Evolutionary conservation across 176 grass and related monocot species (phyloP).

Genomic region (Eragrostis curvula): DNA sequence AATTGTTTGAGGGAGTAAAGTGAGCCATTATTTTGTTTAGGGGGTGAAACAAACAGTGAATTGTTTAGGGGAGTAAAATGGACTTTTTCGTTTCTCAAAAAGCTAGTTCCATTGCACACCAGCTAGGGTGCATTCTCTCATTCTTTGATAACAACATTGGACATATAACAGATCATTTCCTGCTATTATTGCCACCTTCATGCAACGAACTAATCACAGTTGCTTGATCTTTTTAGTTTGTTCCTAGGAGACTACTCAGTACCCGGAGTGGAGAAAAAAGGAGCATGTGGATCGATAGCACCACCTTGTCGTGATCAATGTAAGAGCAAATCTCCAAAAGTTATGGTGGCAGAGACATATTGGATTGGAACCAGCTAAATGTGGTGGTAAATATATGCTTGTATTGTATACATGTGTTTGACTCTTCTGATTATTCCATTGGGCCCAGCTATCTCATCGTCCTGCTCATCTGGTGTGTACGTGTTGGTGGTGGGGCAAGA

Average conservation of each 20-base stretch:
- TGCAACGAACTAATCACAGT: background rate
- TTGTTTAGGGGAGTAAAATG: too few relatives aligned
- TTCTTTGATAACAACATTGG: background rate
- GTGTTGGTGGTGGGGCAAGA: slow-evolving; percentile 18
- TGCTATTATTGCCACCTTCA: slow-evolving; percentile 5
- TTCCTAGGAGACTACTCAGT: slow-evolving; percentile 16
- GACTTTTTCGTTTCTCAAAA: too few relatives aligned
- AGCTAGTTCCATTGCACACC: background rate
- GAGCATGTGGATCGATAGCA: slow-evolving; percentile 42
- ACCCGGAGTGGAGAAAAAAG: slow-evolving; percentile 13
- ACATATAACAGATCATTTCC: slow-evolving; percentile 5
- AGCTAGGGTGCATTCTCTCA: background rate
- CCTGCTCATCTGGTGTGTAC: slow-evolving; percentile 3
- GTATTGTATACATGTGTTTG: slow-evolving; percentile 32
- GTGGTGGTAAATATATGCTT: background rate
- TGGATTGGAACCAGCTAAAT: slow-evolving; percentile 30
- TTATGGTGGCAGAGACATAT: slow-evolving; percentile 9
- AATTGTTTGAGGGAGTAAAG: too few relatives aligned
- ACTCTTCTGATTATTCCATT: slow-evolving; percentile 26
- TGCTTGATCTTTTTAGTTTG: slow-evolving; percentile 25
- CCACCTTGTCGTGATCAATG: slow-evolving; percentile 24
- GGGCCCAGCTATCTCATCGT: slow-evolving; percentile 18
- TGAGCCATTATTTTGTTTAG: too few relatives aligned
- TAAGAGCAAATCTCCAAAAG: slow-evolving; percentile 34
- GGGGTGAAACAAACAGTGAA: too few relatives aligned